Conservation (phyloP, 2,329 filamentous ascomycete species). For the Fusarium tuaranense region DNA sequence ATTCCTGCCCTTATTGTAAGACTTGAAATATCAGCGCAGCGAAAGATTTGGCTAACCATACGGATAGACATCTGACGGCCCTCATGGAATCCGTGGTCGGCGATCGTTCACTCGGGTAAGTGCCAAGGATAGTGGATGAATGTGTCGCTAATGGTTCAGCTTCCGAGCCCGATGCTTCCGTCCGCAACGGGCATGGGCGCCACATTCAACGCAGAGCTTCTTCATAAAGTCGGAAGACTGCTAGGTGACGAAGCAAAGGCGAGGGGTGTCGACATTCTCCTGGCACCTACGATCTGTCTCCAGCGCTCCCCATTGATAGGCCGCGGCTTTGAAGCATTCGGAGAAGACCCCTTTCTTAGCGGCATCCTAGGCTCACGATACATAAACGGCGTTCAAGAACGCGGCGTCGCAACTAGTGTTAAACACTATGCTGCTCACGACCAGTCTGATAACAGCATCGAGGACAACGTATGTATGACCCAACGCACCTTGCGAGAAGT, state of each 20-base stretch:
- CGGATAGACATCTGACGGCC: constrained; percentile 34
- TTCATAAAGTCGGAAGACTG: constrained; percentile 66
- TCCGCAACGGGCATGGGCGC: constrained; percentile 61
- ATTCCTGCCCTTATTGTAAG: constrained; percentile 35
- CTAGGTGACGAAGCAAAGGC: constrained; percentile 62
- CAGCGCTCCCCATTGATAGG: constrained; percentile 56
- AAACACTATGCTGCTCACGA: constrained; percentile 59
- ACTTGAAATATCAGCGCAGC: background rate
- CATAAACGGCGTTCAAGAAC: constrained; percentile 53
- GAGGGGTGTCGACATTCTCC: constrained; percentile 77
- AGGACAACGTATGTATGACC: constrained; percentile 36
- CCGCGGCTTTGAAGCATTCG: constrained; percentile 56
- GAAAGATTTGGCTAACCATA: background rate
- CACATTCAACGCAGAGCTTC: constrained; percentile 71
- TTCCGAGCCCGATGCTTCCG: constrained; percentile 55
- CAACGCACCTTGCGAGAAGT: constrained; percentile 38
- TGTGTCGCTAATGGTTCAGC: constrained; percentile 4
- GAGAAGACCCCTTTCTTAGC: constrained; percentile 55
- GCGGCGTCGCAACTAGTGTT: constrained; percentile 53
- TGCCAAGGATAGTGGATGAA: background rate
- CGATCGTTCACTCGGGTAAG: constrained; percentile 37
- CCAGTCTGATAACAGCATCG: constrained; percentile 43
- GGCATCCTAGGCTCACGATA: constrained; percentile 49
- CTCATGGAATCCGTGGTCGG: constrained; percentile 38
- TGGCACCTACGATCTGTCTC: constrained; percentile 51